Evolutionary conservation across 306 rosid genomes (phyloP), one percentile per base, ranked within the genome.

Genomic region (Cicer bijugum): DNA sequence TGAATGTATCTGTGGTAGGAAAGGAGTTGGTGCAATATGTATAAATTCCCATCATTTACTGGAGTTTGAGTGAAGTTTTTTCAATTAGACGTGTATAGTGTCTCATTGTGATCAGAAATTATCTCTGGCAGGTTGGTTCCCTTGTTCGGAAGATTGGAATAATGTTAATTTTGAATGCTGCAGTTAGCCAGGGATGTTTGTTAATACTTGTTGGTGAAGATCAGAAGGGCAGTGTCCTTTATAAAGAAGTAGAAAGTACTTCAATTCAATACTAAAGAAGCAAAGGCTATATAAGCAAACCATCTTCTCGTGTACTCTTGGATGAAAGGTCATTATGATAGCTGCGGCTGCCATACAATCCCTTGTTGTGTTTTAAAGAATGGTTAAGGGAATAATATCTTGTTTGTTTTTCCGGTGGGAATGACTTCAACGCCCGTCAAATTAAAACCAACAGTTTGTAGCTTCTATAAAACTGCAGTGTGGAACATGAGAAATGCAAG

Each of bases 151-250:
- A 43, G 6, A n/a, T 61, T 42, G 7, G 44, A 60, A 43, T 6
- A n/a, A 70, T 43, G 56, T 37, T 45, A 53, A 70, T 71, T 71
- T 81, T 81, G 78, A 55, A 55, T 12, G 76, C 51, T 72, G 69
- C 48, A 53, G 64, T 63, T 64, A 38, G 82, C 62, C 75, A 39
- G 73, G 74, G 35, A 56, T 46, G 15, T 28, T 72, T 23, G 19
- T 60, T 47, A 61, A 56, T 65, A 48, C 44, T 71, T 38, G 44
- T 72, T 57, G 7, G 52, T 57, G 59, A 15, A 47, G 70, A 55
- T 6, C 68, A 52, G 43, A 52, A 69, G 17, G 57, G 51, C 57
- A 53, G 16, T 12, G 72, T 53, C 58, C 9, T 53, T 33, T 48
- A 4, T 46, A 42, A 44, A 20, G 17, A 20, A 65, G 38, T 53